A percentile compares a stretch with the other conserved stretches of the same genome.
phyloP scores from a whole-genome alignment of 768 basidiomycete genomes.

The Phylloporus sp. region DNA sequence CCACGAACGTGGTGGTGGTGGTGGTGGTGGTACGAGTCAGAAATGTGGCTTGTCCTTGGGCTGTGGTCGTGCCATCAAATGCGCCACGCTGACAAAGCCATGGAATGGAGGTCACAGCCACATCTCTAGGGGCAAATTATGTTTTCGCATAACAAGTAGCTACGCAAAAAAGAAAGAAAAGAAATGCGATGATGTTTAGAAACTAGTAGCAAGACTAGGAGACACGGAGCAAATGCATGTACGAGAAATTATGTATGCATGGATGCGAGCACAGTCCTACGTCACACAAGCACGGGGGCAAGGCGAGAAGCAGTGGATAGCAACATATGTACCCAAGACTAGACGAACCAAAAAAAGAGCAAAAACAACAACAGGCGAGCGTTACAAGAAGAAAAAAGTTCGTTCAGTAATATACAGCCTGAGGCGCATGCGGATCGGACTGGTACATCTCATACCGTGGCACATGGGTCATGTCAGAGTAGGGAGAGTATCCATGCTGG shows the following conservation, averaged over 20 bases:
- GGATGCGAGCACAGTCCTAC: slow-evolving; percentile 20
- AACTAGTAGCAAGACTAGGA: slow-evolving; percentile 11
- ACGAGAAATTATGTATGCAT: slow-evolving; percentile 24
- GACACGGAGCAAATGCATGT: slow-evolving; percentile 17
- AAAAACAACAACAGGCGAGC: slow-evolving; percentile 8
- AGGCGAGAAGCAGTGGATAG: slow-evolving; percentile 12
- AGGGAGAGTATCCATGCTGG: slow-evolving; percentile 59
- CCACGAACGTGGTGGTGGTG: slow-evolving; percentile 23
- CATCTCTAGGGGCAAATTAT: background rate
- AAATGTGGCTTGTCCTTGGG: slow-evolving; percentile 3
- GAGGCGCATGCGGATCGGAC: slow-evolving; percentile 44
- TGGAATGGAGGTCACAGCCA: slow-evolving; percentile 1
- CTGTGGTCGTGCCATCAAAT: slow-evolving; percentile 17
- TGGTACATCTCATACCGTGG: slow-evolving; percentile 67
- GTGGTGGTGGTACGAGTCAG: slow-evolving; percentile 22
- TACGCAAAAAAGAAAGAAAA: slow-evolving; percentile 14
- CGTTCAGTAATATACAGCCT: slow-evolving; percentile 57
- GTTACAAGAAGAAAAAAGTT: slow-evolving; percentile 8
- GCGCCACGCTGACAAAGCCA: slow-evolving; percentile 23
- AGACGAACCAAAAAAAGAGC: slow-evolving; percentile 18
- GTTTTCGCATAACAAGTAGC: slow-evolving; percentile 15
- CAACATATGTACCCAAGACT: slow-evolving; percentile 15
- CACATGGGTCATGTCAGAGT: slow-evolving; percentile 63
- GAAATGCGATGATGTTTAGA: slow-evolving; percentile 2
- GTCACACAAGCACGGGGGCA: slow-evolving; percentile 19